Conservation (phyloP, 2,329 filamentous ascomycete species). For the Aspergillus felis region DNA sequence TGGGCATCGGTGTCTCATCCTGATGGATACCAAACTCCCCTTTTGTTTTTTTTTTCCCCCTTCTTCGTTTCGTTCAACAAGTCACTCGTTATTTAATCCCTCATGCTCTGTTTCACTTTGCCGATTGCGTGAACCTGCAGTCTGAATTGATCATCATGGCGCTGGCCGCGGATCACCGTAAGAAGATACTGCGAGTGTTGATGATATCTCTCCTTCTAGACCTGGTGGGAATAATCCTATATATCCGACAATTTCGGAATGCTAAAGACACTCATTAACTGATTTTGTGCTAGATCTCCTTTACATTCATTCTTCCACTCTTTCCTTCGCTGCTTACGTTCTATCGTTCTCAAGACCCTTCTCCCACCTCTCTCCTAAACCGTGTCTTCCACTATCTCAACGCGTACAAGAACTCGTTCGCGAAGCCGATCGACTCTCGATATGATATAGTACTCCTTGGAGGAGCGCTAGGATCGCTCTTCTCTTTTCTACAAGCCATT, state of each 20-base stretch:
- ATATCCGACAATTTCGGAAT: not conserved
- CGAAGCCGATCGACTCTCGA: slow-evolving; percentile 86
- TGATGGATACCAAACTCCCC: not conserved
- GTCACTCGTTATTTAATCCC: not conserved
- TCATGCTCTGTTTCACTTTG: not conserved
- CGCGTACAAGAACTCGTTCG: slow-evolving; percentile 89
- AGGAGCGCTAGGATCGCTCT: slow-evolving; percentile 87
- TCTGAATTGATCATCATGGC: slow-evolving; percentile 25
- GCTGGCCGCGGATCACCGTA: slow-evolving; percentile 53
- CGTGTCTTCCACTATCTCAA: slow-evolving; percentile 80
- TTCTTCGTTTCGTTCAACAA: not conserved
- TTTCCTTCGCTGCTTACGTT: slow-evolving; percentile 95
- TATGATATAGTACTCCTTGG: slow-evolving; percentile 97
- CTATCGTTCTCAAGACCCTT: slow-evolving; percentile 77
- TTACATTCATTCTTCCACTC: slow-evolving; percentile 95
- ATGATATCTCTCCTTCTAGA: slow-evolving; percentile 87
- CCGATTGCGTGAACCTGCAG: not conserved
- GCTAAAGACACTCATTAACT: not conserved
- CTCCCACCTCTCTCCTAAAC: slow-evolving; percentile 66
- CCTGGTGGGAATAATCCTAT: slow-evolving; percentile 57
- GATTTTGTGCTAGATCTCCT: slow-evolving; percentile 71
- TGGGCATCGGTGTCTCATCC: not conserved
- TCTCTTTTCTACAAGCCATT: slow-evolving; percentile 86
- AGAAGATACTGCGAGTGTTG: slow-evolving; percentile 79
- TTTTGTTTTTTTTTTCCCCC: not conserved